Percentiles rank a stretch among this genome's conserved stretches.
Evolutionary conservation across 129 eudicot species (phyloP).

Genomic region (Glebionis coronaria): DNA sequence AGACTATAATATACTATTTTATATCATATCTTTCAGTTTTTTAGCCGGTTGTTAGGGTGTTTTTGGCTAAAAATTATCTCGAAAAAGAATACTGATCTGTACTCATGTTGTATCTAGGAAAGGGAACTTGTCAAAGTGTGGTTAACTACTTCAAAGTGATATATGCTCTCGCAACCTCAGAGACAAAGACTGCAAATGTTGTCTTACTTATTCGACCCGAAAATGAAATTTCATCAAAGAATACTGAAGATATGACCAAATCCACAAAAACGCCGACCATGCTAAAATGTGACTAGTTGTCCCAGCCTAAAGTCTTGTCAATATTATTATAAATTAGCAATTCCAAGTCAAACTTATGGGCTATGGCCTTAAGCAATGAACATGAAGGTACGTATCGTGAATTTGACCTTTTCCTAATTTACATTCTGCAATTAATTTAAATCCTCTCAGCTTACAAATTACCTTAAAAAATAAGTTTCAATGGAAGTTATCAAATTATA

Average conservation of each 20-base stretch:
- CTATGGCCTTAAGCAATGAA: constrained; percentile 11
- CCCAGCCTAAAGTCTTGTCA: background rate
- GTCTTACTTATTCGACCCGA: background rate
- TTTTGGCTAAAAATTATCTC: too few species aligned
- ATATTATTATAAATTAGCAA: background rate
- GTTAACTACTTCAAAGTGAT: too few species aligned
- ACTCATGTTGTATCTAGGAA: too few species aligned
- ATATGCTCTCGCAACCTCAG: background rate
- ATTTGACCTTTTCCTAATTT: constrained; percentile 19
- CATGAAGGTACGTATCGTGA: constrained; percentile 1
- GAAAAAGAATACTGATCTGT: too few species aligned
- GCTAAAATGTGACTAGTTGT: background rate
- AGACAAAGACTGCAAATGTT: background rate
- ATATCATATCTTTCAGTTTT: too few species aligned
- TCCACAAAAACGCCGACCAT: background rate
- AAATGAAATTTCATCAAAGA: background rate
- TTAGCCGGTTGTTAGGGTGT: too few species aligned
- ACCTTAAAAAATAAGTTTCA: background rate
- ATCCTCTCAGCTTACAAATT: background rate
- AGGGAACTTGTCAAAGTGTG: too few species aligned
- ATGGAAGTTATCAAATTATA: background rate
- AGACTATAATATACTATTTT: too few species aligned
- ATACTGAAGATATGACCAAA: background rate
- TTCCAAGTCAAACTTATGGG: constrained; percentile 14
- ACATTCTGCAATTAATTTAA: background rate